These are phyloP conservation scores for Calonectria montana DNA, from an alignment of 2,329 filamentous ascomycete genomes.

Conservation along the genomic window DNA sequence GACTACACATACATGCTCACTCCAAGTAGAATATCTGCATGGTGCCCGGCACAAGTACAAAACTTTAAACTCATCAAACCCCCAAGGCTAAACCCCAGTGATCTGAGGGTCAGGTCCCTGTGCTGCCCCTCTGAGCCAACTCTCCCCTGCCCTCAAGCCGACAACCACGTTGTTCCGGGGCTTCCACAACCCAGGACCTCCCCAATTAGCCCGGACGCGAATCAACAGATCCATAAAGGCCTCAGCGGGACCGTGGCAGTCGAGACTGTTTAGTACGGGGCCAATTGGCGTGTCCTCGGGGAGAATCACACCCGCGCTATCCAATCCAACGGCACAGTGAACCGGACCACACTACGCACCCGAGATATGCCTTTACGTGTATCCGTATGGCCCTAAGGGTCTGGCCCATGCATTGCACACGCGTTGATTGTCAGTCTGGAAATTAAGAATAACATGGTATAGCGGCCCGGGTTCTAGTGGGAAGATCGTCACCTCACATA, in stretches of 20 bases:
- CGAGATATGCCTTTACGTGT: constrained; percentile 1
- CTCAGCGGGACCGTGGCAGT: constrained; percentile 1
- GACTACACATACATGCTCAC: neutral
- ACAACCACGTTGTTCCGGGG: neutral
- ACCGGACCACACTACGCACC: neutral
- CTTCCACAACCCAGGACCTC: neutral
- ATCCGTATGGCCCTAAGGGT: constrained; percentile 5
- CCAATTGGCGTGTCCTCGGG: neutral
- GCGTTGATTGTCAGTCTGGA: neutral
- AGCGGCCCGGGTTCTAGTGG: constrained; percentile 8
- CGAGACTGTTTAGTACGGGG: neutral
- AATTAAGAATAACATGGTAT: constrained; percentile 8
- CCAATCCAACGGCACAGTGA: neutral
- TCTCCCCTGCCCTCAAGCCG: neutral
- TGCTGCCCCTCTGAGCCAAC: neutral
- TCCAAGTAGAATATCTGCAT: neutral
- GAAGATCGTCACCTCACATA: constrained; percentile 6
- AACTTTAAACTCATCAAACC: neutral
- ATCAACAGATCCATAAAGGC: constrained; percentile 5
- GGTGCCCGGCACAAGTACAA: neutral
- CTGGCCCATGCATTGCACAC: neutral
- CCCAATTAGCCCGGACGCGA: neutral
- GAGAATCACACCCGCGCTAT: neutral
- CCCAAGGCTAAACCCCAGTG: neutral
- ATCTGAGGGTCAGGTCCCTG: neutral